These are phyloP conservation scores for Mycena filopes DNA, from an alignment of 768 basidiomycete genomes.

Conservation along the genomic window DNA sequence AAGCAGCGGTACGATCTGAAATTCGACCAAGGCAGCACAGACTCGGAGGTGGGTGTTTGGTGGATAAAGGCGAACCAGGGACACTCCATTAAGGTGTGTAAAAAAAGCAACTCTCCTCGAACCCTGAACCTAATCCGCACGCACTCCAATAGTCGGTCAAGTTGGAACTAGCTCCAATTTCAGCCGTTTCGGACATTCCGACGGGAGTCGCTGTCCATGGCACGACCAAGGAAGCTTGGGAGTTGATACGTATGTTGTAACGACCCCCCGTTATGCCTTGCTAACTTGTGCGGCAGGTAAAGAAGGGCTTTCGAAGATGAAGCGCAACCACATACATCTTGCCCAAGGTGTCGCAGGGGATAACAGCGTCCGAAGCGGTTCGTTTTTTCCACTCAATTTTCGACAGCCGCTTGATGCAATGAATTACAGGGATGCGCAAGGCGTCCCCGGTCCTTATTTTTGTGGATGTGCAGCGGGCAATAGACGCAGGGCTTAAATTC, in stretches of 20 bases:
- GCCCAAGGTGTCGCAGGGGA: constrained; percentile 79
- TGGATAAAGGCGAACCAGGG: constrained; percentile 94
- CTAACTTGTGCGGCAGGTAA: constrained; percentile 52
- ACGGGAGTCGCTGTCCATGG: constrained; percentile 83
- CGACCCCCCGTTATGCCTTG: constrained; percentile 24
- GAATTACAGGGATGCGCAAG: constrained; percentile 78
- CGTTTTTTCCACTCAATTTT: background rate
- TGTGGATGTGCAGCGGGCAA: constrained; percentile 77
- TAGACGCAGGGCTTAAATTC: constrained; percentile 77
- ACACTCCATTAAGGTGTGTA: constrained; percentile 81
- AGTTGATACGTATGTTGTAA: constrained; percentile 53
- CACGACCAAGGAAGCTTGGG: constrained; percentile 77
- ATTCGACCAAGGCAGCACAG: constrained; percentile 56
- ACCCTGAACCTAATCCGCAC: too few species aligned
- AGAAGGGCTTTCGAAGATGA: constrained; percentile 85
- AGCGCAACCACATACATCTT: constrained; percentile 91
- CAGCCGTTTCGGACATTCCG: constrained; percentile 70
- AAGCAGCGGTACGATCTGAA: constrained; percentile 75
- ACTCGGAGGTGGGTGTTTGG: constrained; percentile 54
- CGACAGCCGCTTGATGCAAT: background rate
- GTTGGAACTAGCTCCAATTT: constrained; percentile 71
- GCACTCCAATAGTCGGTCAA: constrained; percentile 63
- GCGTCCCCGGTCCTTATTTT: constrained; percentile 85
- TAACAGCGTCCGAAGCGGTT: constrained; percentile 80
- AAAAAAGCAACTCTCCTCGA: too few species aligned